Base-by-base conservation (phyloP, 352 stramenopile genomes). In the Phytopythium delawarense region DNA sequence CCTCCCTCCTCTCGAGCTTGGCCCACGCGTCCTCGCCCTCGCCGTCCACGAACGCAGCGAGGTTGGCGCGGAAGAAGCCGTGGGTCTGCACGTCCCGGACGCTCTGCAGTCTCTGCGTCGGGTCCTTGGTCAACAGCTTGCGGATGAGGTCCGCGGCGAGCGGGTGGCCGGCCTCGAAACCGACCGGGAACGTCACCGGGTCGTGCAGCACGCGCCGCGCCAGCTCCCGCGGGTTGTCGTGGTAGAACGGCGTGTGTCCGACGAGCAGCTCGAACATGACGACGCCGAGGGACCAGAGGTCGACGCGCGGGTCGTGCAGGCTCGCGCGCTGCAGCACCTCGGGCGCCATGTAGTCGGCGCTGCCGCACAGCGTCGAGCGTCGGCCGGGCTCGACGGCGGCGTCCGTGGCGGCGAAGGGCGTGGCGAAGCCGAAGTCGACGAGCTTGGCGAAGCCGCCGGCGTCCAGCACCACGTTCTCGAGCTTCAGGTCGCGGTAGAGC, bases 401-500 rank as follows among this genome's bases (percentile, higher is more conserved):
- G 51, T 69, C 49, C 0, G 45, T 57, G 25, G 62, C 57, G 8
- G 79, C 80, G 40, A 87, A 79, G 6, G 57, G 69, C 69, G 93
- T 92, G 44, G 81, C 73, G 23, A 93, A 89, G 11, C 82, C 82
- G 73, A 93, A 94, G 59, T 95, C 86, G 21, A 93, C 49, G 30
- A 94, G 60, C 49, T 94, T 91, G 25, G 78, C 72, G 76, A 98
- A 98, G 20, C 96, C 96, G 35, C 77, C 72, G 8, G 69, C 61
- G 70, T 98, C 86, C 25, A 97, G 67, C 42, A 96, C 78, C 13
- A 96, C 63, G 64, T 96, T 97, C 66, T 97, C 89, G 11, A 91
- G 79, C 67, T 97, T 97, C n/a, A 97, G 69, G 65, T 97, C 90
- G 11, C 89, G 86, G 57, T 96, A 96, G 32, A 96, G 72, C 64